These are phyloP conservation scores for Diplosphaera chodatii DNA, from an alignment of 139 green algal species.

Conservation along the genomic window DNA sequence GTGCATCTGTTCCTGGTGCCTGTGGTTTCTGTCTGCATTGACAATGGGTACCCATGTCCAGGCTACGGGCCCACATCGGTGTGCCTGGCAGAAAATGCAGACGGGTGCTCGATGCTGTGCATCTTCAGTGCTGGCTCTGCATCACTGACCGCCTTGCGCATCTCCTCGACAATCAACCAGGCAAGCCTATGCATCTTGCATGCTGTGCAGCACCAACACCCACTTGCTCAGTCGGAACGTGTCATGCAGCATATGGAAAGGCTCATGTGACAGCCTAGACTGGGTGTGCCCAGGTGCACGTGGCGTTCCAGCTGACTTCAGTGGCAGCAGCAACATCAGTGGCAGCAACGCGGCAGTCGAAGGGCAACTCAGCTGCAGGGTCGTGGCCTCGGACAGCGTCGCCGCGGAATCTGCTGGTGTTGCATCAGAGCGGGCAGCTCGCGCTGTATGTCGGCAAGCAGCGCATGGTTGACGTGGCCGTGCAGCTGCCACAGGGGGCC, in stretches of 20 bases:
- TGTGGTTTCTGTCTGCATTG: no score
- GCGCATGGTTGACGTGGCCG: constrained; percentile 19
- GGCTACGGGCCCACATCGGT: neutral
- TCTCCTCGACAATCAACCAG: constrained; percentile 1
- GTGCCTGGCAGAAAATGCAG: constrained; percentile 26
- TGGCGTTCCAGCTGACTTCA: constrained; percentile 37
- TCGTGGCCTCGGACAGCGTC: no score
- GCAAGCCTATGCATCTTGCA: no score
- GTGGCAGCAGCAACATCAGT: constrained; percentile 30
- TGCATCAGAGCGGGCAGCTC: constrained; percentile 34
- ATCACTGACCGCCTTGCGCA: constrained; percentile 15
- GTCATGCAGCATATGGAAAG: no score
- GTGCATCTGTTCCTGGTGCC: no score
- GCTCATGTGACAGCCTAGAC: no score
- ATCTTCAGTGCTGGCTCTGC: constrained; percentile 21
- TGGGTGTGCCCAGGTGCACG: constrained; percentile 16
- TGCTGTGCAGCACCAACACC: no score
- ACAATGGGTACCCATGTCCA: no score
- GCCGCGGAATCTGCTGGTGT: constrained; percentile 42
- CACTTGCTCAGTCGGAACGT: no score
- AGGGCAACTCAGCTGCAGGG: no score
- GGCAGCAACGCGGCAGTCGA: constrained; percentile 11
- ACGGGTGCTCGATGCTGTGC: constrained; percentile 35
- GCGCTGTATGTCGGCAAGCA: constrained; percentile 29
- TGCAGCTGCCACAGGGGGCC: neutral